A percentile compares a stretch with the other conserved stretches of the same genome.
These are phyloP conservation scores for Takakia lepidozioides DNA, from an alignment of 225 moss, liverwort and hornwort genomes.

Conservation along the genomic window DNA sequence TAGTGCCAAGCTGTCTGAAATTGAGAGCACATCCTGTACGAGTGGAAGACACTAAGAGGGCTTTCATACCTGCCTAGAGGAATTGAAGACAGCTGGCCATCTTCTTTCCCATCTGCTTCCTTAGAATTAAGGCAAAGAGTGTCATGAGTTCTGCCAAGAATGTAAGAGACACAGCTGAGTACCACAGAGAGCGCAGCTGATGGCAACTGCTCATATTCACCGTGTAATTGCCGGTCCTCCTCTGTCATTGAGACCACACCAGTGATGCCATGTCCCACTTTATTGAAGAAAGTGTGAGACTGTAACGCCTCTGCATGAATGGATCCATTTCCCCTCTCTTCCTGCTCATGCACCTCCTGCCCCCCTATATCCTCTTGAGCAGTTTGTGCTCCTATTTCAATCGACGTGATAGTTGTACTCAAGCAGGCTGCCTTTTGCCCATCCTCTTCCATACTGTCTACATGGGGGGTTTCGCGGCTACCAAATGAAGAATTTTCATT, in stretches of 20 bases:
- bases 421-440: conserved; percentile 18
- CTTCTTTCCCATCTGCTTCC: conserved; percentile 13
- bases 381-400: conserved; percentile 12
- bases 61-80: conserved; percentile 45
- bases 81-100: conserved; percentile 9
- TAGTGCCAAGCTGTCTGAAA: conserved; percentile 34
- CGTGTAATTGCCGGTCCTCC: conserved; percentile 9
- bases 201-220: conserved; percentile 12
- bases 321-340: conserved; percentile 6
- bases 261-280: no score
- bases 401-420: conserved; percentile 16
- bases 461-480: conserved; percentile 3
- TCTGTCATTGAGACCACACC: conserved; percentile 3
- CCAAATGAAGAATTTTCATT: conserved; percentile 8
- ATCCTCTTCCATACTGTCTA: conserved; percentile 4
- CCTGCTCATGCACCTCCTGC: no score
- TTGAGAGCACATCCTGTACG: conserved; percentile 47
- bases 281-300: no score
- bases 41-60: conserved; percentile 59
- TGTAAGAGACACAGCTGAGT: conserved; percentile 15
- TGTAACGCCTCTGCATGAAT: neutral
- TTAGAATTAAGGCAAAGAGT: conserved; percentile 16
- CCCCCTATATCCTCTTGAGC: conserved; percentile 7
- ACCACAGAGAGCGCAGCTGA: conserved; percentile 21
- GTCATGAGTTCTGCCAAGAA: conserved; percentile 6